Base-by-base conservation (phyloP, 2,329 filamentous ascomycete genomes). In the Metarhizium brunneum region DNA sequence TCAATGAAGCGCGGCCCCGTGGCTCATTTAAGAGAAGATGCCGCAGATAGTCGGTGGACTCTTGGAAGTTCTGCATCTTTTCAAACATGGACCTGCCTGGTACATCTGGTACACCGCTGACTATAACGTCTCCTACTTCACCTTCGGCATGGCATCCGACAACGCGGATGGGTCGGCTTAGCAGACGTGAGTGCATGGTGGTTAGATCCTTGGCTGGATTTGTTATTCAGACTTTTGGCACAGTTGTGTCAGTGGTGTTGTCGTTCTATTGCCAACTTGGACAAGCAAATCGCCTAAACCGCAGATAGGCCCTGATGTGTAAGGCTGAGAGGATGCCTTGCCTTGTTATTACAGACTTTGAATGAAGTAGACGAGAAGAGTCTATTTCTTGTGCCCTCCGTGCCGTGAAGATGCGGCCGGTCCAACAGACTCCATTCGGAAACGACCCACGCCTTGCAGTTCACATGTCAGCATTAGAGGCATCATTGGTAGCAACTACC, bases 51-150 rank as follows among this genome's bases (percentile, higher is more conserved):
- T 77, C 75, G 6, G 70, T 64, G 35, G 75, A 64, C 4, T 62
- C 64, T 35, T 35, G 6, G 5, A 35, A 35, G 32, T 35, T 35
- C 10, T 35, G 32, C 32, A 35, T 7, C 32, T 35, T 35, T 11
- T 35, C 32, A 7, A 69, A 74, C 76, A 79, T 77, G 18, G 72
- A 76, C 36, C 69, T 69, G 11, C 70, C 71, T 2, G 68, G 63
- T 1, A 69, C 65, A 38, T 79, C 74, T 1, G 73, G 66, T 2
- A 78, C 73, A 18, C 76, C 77, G 16, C 75, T 74, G 11, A 72
- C 68, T 49, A 79, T 70, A 13, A 79, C 77, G 60, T 80, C 76
- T 52, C 77, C 73, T 0, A 77, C 73, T 62, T 72, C 69, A 52
- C 74, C 74, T 58, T 70, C 71, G 13, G 70, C 67, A 47, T 74